phyloP scores from a whole-genome alignment of 495 filamentous ascomycete genomes.

The Aspergillus panamensis region DNA sequence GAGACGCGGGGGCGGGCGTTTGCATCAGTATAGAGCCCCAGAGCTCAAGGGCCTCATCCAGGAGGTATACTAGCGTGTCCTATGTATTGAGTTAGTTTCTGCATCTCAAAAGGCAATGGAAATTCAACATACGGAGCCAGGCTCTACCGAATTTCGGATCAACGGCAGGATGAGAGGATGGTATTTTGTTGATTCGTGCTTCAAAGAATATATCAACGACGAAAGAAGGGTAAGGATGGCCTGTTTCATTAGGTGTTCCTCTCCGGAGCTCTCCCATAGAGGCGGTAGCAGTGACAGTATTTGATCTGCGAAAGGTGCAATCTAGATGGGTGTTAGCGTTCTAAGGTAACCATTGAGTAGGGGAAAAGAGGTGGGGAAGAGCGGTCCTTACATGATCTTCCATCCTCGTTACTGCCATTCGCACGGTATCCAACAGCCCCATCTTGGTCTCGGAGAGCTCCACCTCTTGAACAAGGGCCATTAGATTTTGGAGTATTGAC shows the following conservation, averaged over 20 bases:
- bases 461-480: slow-evolving; percentile 75
- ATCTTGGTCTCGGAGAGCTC: slow-evolving; percentile 82
- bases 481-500: slow-evolving; percentile 61
- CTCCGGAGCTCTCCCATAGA: slow-evolving; percentile 78
- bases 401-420: slow-evolving; percentile 73
- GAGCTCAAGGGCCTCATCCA: slow-evolving; percentile 88
- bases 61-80: slow-evolving; percentile 75
- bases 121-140: slow-evolving; percentile 57
- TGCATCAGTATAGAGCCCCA: slow-evolving; percentile 76
- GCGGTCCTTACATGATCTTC: slow-evolving; percentile 59
- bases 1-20: slow-evolving; percentile 60
- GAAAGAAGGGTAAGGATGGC: slow-evolving; percentile 79
- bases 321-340: slow-evolving; percentile 35
- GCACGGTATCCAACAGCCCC: slow-evolving; percentile 78
- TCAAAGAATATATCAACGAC: slow-evolving; percentile 75
- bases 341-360: not conserved
- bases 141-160: slow-evolving; percentile 71
- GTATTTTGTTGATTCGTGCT: slow-evolving; percentile 65
- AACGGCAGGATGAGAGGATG: slow-evolving; percentile 73
- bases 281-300: slow-evolving; percentile 77
- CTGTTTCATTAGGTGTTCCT: slow-evolving; percentile 87
- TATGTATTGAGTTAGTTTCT: slow-evolving; percentile 16
- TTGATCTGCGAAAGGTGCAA: slow-evolving; percentile 69
- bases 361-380: not conserved
- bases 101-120: not conserved